Evolutionary conservation across 1,139 yeast genomes (phyloP).

Genomic region (Debaryomycetaceae sp.): DNA sequence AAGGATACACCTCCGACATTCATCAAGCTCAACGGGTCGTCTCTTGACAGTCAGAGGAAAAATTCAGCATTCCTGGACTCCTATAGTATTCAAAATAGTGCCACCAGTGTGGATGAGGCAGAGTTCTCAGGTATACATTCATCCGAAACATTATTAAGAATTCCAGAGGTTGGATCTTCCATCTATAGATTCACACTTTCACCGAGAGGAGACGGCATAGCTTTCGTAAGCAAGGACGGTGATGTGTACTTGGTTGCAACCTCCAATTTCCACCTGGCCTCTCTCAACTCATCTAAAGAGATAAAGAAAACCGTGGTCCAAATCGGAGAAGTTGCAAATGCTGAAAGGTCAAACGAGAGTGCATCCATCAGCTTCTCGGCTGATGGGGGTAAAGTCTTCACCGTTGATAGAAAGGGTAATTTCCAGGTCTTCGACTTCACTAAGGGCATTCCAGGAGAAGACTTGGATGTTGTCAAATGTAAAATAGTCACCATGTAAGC

Average conservation of each 20-base stretch:
- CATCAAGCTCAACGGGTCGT: conserved; percentile 33
- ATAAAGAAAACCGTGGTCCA: conserved; percentile 56
- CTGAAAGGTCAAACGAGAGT: conserved; percentile 63
- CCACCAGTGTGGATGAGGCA: conserved; percentile 15
- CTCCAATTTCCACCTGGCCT: conserved; percentile 47
- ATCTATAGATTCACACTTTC: conserved; percentile 73
- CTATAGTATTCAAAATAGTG: conserved; percentile 17
- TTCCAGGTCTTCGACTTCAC: conserved; percentile 82
- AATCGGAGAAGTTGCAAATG: conserved; percentile 75
- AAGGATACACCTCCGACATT: conserved; percentile 36
- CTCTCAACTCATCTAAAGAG: conserved; percentile 16
- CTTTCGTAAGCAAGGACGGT: conserved; percentile 76
- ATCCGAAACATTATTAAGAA: conserved; percentile 36
- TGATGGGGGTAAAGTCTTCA: conserved; percentile 76
- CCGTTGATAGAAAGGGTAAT: conserved; percentile 77
- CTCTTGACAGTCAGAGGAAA: conserved; percentile 21
- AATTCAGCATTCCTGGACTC: conserved; percentile 11
- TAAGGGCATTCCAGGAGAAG: conserved; percentile 73
- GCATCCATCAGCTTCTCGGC: conserved; percentile 73
- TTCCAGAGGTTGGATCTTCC: conserved; percentile 79
- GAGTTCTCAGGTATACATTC: conserved; percentile 24
- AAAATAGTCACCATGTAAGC: conserved; percentile 42
- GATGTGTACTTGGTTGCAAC: conserved; percentile 66
- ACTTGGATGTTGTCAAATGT: conserved; percentile 76
- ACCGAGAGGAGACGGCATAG: conserved; percentile 84